Evolutionary conservation across 495 filamentous ascomycete genomes (phyloP).

Genomic region (Aspergillus coremiiformis): DNA sequence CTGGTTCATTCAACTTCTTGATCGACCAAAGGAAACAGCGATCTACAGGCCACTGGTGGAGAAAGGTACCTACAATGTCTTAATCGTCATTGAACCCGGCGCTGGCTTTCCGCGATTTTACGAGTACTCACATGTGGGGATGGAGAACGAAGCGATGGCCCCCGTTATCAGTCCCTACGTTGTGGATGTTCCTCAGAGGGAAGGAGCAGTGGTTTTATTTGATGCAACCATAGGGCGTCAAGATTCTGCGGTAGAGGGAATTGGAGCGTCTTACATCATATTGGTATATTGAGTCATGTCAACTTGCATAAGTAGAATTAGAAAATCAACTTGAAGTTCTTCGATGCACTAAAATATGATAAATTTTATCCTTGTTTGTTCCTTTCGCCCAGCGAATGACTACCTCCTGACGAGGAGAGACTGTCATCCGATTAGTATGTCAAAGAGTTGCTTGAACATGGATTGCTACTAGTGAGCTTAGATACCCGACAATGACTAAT

Average conservation of each 20-base stretch:
- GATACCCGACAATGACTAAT: no score
- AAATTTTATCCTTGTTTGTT: no score
- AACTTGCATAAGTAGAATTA: background rate
- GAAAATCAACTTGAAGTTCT: background rate
- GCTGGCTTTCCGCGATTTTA: background rate
- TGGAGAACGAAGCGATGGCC: background rate
- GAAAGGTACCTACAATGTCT: background rate
- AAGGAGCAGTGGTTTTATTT: background rate
- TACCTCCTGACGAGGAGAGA: no score
- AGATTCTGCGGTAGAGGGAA: background rate
- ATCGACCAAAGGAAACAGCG: background rate
- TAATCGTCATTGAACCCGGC: background rate
- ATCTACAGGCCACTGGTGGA: background rate
- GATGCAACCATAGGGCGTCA: background rate
- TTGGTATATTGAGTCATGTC: background rate
- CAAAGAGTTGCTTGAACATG: no score
- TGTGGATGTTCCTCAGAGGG: background rate
- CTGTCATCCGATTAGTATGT: no score
- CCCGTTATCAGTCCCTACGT: background rate
- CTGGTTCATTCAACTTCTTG: background rate
- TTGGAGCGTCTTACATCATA: background rate
- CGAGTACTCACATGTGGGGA: background rate
- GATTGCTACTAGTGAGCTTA: no score
- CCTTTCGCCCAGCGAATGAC: no score
- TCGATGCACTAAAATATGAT: background rate